phyloP scores from a whole-genome alignment of 106 monocot species.

The Dendrobium officinale region DNA sequence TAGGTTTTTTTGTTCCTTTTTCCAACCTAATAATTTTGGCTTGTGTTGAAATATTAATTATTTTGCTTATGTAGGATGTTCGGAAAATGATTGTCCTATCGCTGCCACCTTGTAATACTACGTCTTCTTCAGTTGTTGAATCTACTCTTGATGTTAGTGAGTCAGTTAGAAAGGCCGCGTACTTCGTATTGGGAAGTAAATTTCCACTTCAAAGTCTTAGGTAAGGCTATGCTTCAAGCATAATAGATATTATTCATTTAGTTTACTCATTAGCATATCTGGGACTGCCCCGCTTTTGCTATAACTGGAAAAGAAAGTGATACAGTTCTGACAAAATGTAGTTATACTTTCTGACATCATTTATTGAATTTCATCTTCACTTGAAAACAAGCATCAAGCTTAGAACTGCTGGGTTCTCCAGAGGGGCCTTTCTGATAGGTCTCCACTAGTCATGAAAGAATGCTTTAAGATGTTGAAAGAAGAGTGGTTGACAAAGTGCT shows the following conservation, averaged over 20 bases:
- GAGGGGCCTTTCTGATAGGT: conserved; percentile 81
- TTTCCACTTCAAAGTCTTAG: conserved; percentile 97
- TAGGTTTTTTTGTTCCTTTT: conserved; percentile 26
- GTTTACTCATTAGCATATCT: neutral
- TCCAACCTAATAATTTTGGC: neutral
- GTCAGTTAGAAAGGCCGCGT: conserved; percentile 73
- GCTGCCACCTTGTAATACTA: conserved; percentile 58
- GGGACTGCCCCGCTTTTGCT: neutral
- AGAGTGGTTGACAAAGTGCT: conserved; percentile 76
- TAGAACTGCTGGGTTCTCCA: conserved; percentile 73
- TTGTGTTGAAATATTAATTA: neutral
- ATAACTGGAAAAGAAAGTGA: neutral
- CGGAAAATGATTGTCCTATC: conserved; percentile 68
- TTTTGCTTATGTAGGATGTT: conserved; percentile 51
- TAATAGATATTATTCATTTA: neutral
- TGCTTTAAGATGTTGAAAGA: conserved; percentile 91
- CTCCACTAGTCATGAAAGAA: conserved; percentile 52
- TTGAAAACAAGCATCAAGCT: conserved; percentile 67
- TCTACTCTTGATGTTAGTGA: conserved; percentile 84
- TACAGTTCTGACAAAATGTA: neutral
- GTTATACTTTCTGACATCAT: neutral
- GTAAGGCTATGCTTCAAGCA: conserved; percentile 15
- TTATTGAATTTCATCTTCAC: conserved; percentile 7
- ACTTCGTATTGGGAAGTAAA: conserved; percentile 64
- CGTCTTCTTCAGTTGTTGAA: conserved; percentile 39